Conservation (phyloP, 164 flowering plant species). For the Sedum album region DNA sequence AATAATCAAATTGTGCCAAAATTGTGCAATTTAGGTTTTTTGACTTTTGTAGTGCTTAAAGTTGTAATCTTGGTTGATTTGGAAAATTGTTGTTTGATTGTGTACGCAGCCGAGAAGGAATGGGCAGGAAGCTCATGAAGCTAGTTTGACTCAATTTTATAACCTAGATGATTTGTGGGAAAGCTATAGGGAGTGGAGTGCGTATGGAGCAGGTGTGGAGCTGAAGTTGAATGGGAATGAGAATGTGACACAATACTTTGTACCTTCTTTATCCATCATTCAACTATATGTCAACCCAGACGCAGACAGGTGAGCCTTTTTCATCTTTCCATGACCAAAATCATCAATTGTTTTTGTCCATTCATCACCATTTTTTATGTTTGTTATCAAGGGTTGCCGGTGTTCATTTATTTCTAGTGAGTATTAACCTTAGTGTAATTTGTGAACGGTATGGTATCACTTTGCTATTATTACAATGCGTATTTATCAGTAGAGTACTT, state of each 20-base stretch:
- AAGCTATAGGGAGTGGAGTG: conserved; percentile 6
- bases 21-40: neutral
- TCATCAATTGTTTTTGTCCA: neutral
- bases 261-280: neutral
- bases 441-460: neutral
- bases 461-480: neutral
- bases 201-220: conserved; percentile 2
- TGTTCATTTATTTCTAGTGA: neutral
- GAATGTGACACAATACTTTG: neutral
- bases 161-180: neutral
- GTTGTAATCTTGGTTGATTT: neutral
- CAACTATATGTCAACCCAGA: neutral
- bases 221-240: neutral
- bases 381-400: neutral
- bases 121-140: neutral
- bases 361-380: neutral
- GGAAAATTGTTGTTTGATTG: neutral
- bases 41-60: neutral
- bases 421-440: neutral
- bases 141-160: neutral
- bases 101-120: neutral
- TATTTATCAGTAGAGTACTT: neutral
- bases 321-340: neutral
- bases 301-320: neutral
- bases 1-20: neutral